These are phyloP conservation scores for Laetiporus sulphureus DNA, from an alignment of 1,284 basidiomycete genomes.

Conservation along the genomic window DNA sequence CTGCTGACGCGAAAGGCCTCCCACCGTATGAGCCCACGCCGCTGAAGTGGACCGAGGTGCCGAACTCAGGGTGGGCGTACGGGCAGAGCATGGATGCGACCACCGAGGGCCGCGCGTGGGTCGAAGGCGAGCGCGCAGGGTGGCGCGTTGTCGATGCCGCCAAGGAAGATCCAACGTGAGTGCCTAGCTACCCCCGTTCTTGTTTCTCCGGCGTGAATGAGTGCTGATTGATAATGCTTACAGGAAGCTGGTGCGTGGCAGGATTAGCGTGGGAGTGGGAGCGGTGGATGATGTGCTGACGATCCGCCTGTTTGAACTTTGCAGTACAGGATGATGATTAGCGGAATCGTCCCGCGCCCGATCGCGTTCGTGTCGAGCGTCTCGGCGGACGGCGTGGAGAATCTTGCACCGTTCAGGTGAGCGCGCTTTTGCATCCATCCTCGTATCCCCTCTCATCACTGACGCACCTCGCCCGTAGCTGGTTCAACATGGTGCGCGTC, in stretches of 20 bases:
- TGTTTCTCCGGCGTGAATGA: no score
- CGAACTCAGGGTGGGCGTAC: slow-evolving; percentile 52
- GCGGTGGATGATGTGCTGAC: neutral
- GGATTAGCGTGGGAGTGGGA: neutral
- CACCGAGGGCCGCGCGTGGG: slow-evolving; percentile 40
- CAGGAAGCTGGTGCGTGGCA: neutral
- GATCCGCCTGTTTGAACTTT: neutral
- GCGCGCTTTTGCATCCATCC: slow-evolving; percentile 1
- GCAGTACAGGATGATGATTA: slow-evolving; percentile 46
- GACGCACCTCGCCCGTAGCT: slow-evolving; percentile 29
- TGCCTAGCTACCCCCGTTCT: neutral
- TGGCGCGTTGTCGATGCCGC: slow-evolving; percentile 52
- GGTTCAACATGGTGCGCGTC: slow-evolving; percentile 41
- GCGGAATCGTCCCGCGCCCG: slow-evolving; percentile 65
- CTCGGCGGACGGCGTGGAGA: slow-evolving; percentile 46
- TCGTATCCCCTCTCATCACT: neutral
- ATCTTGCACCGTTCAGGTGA: slow-evolving; percentile 64
- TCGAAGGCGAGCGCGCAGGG: slow-evolving; percentile 43
- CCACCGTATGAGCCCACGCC: no score
- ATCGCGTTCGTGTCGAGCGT: slow-evolving; percentile 70
- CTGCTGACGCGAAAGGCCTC: no score
- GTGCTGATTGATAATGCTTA: neutral
- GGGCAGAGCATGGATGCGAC: slow-evolving; percentile 47
- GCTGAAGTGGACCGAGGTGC: slow-evolving; percentile 41
- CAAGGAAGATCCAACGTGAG: slow-evolving; percentile 37